Conservation (phyloP, 805 yeast genomes). For the Wickerhamiella domercqiae region DNA sequence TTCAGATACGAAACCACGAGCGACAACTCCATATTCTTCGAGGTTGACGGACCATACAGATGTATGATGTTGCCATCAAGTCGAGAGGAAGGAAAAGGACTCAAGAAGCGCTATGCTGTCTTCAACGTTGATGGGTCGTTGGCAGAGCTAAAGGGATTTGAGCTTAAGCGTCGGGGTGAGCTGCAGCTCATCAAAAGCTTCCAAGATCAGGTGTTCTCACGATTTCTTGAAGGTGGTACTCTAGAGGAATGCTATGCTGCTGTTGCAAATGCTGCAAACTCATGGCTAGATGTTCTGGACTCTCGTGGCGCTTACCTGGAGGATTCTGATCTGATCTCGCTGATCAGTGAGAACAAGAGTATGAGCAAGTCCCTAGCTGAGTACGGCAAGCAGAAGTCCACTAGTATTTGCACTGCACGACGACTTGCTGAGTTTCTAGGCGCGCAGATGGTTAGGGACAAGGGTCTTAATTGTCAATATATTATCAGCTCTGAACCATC, state of each 20-base stretch:
- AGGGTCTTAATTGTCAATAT: slow-evolving; percentile 89
- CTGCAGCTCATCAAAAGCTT: slow-evolving; percentile 83
- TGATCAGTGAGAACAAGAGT: slow-evolving; percentile 89
- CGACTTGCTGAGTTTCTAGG: slow-evolving; percentile 91
- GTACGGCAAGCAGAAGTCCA: slow-evolving; percentile 79
- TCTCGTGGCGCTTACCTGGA: slow-evolving; percentile 74
- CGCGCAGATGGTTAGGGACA: slow-evolving; percentile 89
- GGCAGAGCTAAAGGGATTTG: slow-evolving; percentile 95
- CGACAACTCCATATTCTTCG: slow-evolving; percentile 92
- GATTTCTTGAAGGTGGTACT: slow-evolving; percentile 72
- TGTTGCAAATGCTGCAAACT: slow-evolving; percentile 83
- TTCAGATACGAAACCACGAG: slow-evolving; percentile 61
- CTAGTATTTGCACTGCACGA: slow-evolving; percentile 89
- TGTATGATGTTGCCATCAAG: slow-evolving; percentile 97
- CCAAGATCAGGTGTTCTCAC: slow-evolving; percentile 85
- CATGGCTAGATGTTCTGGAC: slow-evolving; percentile 90
- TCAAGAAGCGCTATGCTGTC: slow-evolving; percentile 93
- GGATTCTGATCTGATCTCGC: slow-evolving; percentile 84
- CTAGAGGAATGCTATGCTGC: slow-evolving; percentile 70
- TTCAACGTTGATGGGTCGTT: slow-evolving; percentile 86
- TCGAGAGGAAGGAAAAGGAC: slow-evolving; percentile 91
- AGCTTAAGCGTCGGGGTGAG: slow-evolving; percentile 92
- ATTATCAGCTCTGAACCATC: slow-evolving; percentile 72
- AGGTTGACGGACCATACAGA: slow-evolving; percentile 95
- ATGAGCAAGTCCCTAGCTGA: slow-evolving; percentile 88